Evolutionary conservation across 108 stramenopile species (phyloP).

Genomic region (Hondaea fermentalgiana): DNA sequence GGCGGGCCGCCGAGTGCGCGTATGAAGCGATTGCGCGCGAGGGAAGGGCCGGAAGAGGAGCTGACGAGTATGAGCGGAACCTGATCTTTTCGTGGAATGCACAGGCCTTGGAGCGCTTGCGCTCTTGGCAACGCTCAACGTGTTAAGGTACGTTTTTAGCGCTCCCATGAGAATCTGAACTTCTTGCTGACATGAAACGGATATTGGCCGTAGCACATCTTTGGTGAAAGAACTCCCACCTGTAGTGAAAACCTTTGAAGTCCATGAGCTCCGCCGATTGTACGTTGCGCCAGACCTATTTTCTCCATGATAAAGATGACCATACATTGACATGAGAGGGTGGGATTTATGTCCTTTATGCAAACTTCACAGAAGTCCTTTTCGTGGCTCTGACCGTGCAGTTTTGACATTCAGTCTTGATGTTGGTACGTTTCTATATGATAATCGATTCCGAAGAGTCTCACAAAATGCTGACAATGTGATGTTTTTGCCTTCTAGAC

Average conservation of each 20-base stretch:
- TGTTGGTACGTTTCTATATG: background rate
- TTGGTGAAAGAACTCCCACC: background rate
- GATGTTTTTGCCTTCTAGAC: background rate
- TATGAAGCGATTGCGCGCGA: too few species aligned
- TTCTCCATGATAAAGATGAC: too few species aligned
- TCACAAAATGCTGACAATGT: too few species aligned
- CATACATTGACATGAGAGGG: too few species aligned
- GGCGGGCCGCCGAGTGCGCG: too few species aligned
- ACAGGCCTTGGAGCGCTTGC: background rate
- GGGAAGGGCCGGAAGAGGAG: too few species aligned
- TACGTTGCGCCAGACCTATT: background rate
- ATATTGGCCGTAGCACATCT: background rate
- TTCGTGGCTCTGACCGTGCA: background rate
- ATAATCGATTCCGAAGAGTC: too few species aligned
- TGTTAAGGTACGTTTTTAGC: background rate
- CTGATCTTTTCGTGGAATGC: background rate
- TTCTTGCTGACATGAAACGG: background rate
- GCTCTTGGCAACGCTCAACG: background rate
- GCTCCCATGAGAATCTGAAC: background rate
- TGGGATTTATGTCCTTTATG: too few species aligned
- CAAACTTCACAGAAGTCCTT: background rate
- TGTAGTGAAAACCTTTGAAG: background rate
- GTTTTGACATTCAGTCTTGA: background rate
- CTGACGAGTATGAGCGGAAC: too few species aligned
- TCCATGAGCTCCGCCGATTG: background rate